Conservation (phyloP, 768 basidiomycete genomes). For the Lentinus brumalis region DNA sequence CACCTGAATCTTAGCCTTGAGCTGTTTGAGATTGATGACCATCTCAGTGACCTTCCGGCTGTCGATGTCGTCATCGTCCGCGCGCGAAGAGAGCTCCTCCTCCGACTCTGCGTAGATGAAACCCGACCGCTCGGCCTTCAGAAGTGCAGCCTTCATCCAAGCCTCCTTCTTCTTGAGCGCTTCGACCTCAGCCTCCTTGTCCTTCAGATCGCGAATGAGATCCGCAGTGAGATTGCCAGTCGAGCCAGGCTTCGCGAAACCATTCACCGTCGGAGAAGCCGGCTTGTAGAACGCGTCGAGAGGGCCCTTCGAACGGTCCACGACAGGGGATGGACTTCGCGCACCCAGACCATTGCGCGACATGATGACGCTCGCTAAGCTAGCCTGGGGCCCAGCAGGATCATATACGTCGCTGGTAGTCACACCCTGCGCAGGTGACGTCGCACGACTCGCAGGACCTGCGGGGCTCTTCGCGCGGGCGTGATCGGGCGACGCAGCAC, state of each 20-base stretch:
- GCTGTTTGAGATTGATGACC: conserved; percentile 82
- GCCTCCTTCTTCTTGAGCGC: conserved; percentile 70
- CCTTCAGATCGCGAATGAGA: conserved; percentile 75
- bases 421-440: conserved; percentile 48
- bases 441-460: conserved; percentile 47
- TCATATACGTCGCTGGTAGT: conserved; percentile 20
- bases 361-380: conserved; percentile 58
- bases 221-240: conserved; percentile 75
- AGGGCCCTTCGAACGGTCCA: conserved; percentile 58
- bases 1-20: conserved; percentile 86
- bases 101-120: conserved; percentile 63
- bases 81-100: conserved; percentile 43
- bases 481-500: conserved; percentile 61
- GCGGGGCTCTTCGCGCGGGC: conserved; percentile 62
- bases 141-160: conserved; percentile 85
- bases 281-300: conserved; percentile 60
- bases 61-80: conserved; percentile 43
- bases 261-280: conserved; percentile 50
- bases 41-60: conserved; percentile 65
- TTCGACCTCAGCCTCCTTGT: conserved; percentile 82
- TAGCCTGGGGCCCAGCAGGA: conserved; percentile 37
- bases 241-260: conserved; percentile 50
- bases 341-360: conserved; percentile 50
- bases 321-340: conserved; percentile 59
- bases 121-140: conserved; percentile 74